phyloP scores from a whole-genome alignment of 768 basidiomycete species.

The Clavaria fumosa region DNA sequence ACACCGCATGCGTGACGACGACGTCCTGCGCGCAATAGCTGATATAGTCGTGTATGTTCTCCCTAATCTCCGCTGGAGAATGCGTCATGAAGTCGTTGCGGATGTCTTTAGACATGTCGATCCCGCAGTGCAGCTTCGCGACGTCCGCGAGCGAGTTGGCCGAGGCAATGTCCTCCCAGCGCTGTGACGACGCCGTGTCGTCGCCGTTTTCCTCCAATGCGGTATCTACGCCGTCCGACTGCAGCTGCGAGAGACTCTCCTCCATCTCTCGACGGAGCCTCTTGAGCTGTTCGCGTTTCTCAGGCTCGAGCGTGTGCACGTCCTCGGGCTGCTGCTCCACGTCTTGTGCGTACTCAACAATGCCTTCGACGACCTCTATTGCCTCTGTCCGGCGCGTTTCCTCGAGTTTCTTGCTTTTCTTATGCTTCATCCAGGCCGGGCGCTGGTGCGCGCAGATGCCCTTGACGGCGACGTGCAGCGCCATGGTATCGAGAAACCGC shows the following conservation, averaged over 20 bases:
- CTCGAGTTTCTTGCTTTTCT: conserved; percentile 49
- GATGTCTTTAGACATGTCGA: conserved; percentile 60
- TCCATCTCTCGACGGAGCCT: conserved; percentile 24
- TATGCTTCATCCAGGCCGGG: conserved; percentile 80
- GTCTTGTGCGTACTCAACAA: conserved; percentile 21
- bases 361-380: conserved; percentile 44
- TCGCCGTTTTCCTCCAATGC: conserved; percentile 19
- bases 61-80: conserved; percentile 46
- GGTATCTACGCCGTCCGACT: conserved; percentile 7
- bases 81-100: conserved; percentile 64
- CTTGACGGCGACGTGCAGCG: conserved; percentile 83
- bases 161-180: conserved; percentile 91
- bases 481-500: conserved; percentile 89
- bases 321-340: conserved; percentile 33
- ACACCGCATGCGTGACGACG: conserved; percentile 70
- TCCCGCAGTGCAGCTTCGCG: conserved; percentile 76
- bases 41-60: conserved; percentile 57
- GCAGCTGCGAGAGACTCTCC: conserved; percentile 20
- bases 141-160: conserved; percentile 88
- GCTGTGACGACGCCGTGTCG: conserved; percentile 27
- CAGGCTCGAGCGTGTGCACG: conserved; percentile 31
- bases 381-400: conserved; percentile 46
- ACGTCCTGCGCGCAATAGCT: conserved; percentile 83
- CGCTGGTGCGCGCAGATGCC: conserved; percentile 93
- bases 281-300: conserved; percentile 28